Base-by-base conservation (phyloP, 1,284 basidiomycete genomes). In the Prillingera fragicola region DNA sequence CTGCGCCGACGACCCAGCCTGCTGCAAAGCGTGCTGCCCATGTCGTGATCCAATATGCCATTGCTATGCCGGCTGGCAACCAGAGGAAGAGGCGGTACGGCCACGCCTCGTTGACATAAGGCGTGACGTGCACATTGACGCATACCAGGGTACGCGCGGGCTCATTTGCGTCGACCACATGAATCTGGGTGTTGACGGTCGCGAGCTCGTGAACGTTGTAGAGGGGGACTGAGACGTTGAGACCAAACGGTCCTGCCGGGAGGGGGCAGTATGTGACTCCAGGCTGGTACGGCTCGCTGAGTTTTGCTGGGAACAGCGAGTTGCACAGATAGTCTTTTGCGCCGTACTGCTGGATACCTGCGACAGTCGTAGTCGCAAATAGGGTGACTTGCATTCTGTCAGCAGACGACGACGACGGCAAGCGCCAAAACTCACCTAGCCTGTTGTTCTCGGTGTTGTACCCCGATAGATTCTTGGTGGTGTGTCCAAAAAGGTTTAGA, bases 101-200 rank as follows among this genome's bases (percentile, higher is more conserved):
- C 54, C 89, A 91, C 26, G 73, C 73, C 10, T 81, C 77, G 0
- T 65, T 57, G 15, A 77, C 69, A 47, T 94, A 82, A 0, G 90
- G 85, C 2, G 89, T 90, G 2, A 85, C 83, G 31, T 75, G 67
- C 19, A 96, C 73, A 56, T 87, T 82, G 40, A 94, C 62, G 67
- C 94, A 98, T 1, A 88, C 74, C 24, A 96, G 77, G 54, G 90
- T 85, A 26, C 69, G 79, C 66, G 71, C 81, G 63, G 72, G 79
- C 8, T 59, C 58, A 15, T 74, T 82, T 0, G 89, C 83, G 71
- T 98, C 94, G 31, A 95, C 84, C 14, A 91, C 83, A 31, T 86
- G 83, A 24, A 98, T 73, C 22, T 82, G 81, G 1, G 91, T 95
- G 54, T 80, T 80, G 38, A 94, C 76, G 1, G 90, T 92, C 7